phyloP scores from a whole-genome alignment of 225 moss, liverwort and hornwort genomes.

The Pseudisothecium myosuroides region DNA sequence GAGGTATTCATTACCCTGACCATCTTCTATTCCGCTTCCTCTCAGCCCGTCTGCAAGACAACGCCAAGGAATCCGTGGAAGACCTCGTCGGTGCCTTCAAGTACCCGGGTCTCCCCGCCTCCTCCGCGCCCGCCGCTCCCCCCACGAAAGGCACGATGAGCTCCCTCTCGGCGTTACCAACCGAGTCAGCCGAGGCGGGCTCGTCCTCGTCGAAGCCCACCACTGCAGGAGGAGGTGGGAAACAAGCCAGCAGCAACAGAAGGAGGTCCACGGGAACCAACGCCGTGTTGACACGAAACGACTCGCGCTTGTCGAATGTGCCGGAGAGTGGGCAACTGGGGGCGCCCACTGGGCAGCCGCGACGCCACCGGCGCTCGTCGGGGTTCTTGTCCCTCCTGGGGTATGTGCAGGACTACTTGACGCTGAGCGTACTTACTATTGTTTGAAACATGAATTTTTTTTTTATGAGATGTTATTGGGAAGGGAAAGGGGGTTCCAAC shows the following conservation, averaged over 20 bases:
- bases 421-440: neutral
- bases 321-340: conserved; percentile 16
- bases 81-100: conserved; percentile 67
- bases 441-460: neutral
- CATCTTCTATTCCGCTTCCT: too few relatives aligned
- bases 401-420: neutral
- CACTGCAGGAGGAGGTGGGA: neutral
- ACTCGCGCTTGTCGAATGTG: conserved; percentile 24
- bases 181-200: neutral
- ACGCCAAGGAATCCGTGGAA: conserved; percentile 63
- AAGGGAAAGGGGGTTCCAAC: neutral
- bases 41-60: conserved; percentile 68
- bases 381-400: conserved; percentile 45
- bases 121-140: neutral
- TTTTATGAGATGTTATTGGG: neutral
- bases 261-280: conserved; percentile 20
- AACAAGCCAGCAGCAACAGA: neutral
- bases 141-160: neutral
- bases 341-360: neutral
- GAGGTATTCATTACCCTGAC: neutral
- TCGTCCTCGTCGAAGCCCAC: neutral
- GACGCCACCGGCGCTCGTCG: conserved; percentile 40
- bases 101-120: neutral
- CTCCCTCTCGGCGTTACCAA: neutral
- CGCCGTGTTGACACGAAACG: neutral